A percentile compares a stretch with the other conserved stretches of the same genome.
These are phyloP conservation scores for Verticillium albo-atrum DNA, from an alignment of 2,329 filamentous ascomycete species.

Conservation along the genomic window DNA sequence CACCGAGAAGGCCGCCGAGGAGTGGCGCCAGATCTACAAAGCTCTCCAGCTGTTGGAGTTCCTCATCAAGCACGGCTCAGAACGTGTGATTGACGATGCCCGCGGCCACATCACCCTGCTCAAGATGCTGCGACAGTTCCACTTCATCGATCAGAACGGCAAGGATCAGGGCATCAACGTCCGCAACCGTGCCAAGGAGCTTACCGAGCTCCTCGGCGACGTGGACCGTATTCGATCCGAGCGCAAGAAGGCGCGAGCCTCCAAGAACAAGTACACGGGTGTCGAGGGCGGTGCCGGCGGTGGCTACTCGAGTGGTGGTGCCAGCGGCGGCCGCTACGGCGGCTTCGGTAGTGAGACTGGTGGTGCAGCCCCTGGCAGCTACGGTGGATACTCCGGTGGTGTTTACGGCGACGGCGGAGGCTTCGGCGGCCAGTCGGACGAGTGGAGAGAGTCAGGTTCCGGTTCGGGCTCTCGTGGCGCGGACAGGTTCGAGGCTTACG, in stretches of 20 bases:
- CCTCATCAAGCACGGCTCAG: conserved; percentile 95
- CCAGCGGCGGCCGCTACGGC: conserved; percentile 64
- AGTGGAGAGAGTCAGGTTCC: conserved; percentile 57
- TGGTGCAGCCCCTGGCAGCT: conserved; percentile 52
- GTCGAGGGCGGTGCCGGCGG: conserved; percentile 78
- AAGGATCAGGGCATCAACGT: conserved; percentile 99
- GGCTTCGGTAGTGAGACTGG: conserved; percentile 89
- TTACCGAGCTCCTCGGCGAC: conserved; percentile 88
- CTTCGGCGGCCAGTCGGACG: conserved; percentile 73
- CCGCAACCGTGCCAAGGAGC: conserved; percentile 90
- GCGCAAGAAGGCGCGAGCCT: conserved; percentile 84
- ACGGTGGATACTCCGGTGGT: conserved; percentile 59
- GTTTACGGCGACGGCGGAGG: conserved; percentile 97
- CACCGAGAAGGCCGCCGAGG: conserved; percentile 95
- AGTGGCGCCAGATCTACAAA: conserved; percentile 99
- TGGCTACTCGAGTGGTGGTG: conserved; percentile 38
- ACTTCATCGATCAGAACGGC: conserved; percentile 92
- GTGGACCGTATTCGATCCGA: conserved; percentile 80
- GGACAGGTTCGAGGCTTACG: conserved; percentile 92
- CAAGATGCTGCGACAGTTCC: conserved; percentile 98
- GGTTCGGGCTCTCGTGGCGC: conserved; percentile 33
- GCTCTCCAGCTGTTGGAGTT: conserved; percentile 94
- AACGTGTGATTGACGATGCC: conserved; percentile 95
- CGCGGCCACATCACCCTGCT: conserved; percentile 90
- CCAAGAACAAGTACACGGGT: conserved; percentile 92